Percentiles rank a stretch among this genome's conserved stretches.
These are phyloP conservation scores for Nicotiana knightiana DNA, from an alignment of 257 asterid species.

Conservation along the genomic window DNA sequence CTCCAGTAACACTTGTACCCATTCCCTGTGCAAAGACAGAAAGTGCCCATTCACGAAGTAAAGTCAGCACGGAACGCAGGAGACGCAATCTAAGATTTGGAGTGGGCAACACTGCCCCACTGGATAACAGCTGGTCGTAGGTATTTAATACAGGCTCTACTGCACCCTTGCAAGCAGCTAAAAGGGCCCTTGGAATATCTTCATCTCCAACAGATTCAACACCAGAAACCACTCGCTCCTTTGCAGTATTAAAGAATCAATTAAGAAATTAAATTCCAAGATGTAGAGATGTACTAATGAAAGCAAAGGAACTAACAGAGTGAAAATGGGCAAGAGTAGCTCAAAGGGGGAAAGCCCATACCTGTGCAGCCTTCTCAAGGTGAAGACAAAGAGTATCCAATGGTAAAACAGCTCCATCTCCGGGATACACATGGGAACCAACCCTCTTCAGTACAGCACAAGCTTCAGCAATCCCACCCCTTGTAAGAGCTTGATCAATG, in stretches of 20 bases:
- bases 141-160: conserved; percentile 80
- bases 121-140: conserved; percentile 72
- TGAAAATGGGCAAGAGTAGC: background rate
- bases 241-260: background rate
- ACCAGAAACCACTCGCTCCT: conserved; percentile 78
- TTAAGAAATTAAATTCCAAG: background rate
- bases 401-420: conserved; percentile 86
- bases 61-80: conserved; percentile 70
- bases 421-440: conserved; percentile 73
- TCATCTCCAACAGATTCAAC: conserved; percentile 82
- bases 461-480: conserved; percentile 96
- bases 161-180: conserved; percentile 86
- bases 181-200: conserved; percentile 82
- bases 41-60: conserved; percentile 89
- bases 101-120: conserved; percentile 66
- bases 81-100: conserved; percentile 70
- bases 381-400: conserved; percentile 82
- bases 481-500: conserved; percentile 82
- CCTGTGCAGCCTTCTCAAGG: conserved; percentile 87
- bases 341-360: conserved; percentile 1
- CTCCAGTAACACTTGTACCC: conserved; percentile 79
- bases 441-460: conserved; percentile 82
- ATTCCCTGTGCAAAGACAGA: conserved; percentile 59
- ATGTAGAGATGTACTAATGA: conserved; percentile 10
- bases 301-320: background rate